Conservation (phyloP, 1,284 basidiomycete genomes). For the Ceratobasidium papillatum region DNA sequence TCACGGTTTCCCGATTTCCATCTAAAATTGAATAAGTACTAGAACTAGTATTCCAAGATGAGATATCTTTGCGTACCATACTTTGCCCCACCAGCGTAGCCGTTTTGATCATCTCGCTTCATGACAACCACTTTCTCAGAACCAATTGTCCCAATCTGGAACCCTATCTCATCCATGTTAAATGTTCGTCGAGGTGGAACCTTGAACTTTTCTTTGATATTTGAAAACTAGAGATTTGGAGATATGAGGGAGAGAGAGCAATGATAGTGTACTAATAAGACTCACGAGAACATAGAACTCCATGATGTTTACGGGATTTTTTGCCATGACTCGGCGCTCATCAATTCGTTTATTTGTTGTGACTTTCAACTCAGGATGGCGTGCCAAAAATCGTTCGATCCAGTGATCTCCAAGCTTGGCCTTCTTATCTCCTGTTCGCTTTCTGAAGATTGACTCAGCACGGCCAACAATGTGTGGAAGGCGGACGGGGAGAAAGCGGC, state of each 20-base stretch:
- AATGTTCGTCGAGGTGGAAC: background rate
- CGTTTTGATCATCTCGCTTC: background rate
- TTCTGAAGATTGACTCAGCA: too few relatives aligned
- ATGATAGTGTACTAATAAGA: too few relatives aligned
- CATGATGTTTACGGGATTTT: constrained; percentile 3
- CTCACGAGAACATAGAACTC: constrained; percentile 15
- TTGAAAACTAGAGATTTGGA: too few relatives aligned
- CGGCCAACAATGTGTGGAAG: constrained; percentile 6
- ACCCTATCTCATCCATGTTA: too few relatives aligned
- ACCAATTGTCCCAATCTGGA: background rate
- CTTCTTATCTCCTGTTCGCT: background rate
- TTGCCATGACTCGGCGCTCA: constrained; percentile 6
- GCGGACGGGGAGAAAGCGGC: background rate
- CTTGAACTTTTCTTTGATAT: background rate
- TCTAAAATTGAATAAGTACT: background rate
- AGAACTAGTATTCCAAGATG: too few relatives aligned
- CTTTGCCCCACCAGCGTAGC: background rate
- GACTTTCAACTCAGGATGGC: background rate
- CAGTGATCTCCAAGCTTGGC: constrained; percentile 6
- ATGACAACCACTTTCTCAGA: background rate
- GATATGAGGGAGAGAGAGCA: too few relatives aligned
- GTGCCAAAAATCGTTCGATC: background rate
- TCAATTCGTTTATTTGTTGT: constrained; percentile 8
- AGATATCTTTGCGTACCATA: too few relatives aligned
- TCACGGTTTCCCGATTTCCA: background rate